Evolutionary conservation across 2,329 filamentous ascomycete genomes (phyloP), one percentile per base, ranked within the genome.

Genomic region (Cordyceps militaris): DNA sequence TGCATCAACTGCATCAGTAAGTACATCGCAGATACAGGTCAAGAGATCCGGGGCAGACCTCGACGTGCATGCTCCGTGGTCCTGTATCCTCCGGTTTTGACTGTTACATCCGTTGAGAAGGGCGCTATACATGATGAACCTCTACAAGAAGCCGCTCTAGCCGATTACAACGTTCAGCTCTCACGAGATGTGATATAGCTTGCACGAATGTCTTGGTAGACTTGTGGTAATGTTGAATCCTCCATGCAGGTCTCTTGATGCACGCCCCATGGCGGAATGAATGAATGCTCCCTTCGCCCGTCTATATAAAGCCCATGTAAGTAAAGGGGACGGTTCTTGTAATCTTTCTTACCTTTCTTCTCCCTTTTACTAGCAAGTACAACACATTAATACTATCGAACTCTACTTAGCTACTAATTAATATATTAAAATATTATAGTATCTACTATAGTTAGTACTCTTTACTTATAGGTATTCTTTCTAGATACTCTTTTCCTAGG

Each of bases 381-480:
- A 32, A 32, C 30, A 32, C 30, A 32, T 32, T 32, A 10, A 5
- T 32, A 32, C 10, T 10, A 36, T 36, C 34, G 34, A 36, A 36
- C 30, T 32, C 30, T 32, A 32, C 30, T 32, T 32, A 10, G 10
- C 34, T 11, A 36, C n/a, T 9, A 36, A 36, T 36, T 14, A 4
- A 9, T 32, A 36, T 36, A 11, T 11, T 11, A 4, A 9, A 36
- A 36, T 21, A 23, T 14, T 16, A 48, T 51, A 32, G 2, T 32
- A 51, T 30, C 38, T 23, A 30, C n/a, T n/a, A 30, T 30, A 8
- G 43, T 42, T 43, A 19, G 50, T 43, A 36, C 50, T 53, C 34
- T 53, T 30, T 53, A 43, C 38, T 53, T 36, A 14, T 42, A 56
- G 28, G 19, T 56, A 19, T 56, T 42, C 26, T 47, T 56, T 10